Conservation (phyloP, 768 basidiomycete genomes). For the Lactarius sp. region DNA sequence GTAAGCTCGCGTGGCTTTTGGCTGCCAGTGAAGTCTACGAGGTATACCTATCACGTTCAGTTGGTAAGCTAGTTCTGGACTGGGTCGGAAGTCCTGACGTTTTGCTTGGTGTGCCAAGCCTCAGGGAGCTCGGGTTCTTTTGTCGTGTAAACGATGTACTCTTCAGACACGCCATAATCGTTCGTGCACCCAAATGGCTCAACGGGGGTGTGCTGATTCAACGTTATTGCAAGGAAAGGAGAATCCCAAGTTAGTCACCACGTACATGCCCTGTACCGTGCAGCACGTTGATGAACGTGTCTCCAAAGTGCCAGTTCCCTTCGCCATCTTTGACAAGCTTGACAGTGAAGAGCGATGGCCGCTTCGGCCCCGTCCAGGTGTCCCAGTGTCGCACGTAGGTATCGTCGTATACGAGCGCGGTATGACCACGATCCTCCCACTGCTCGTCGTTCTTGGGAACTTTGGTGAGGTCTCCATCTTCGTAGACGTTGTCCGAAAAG, state of each 20-base stretch:
- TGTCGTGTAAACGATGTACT: slow-evolving; percentile 74
- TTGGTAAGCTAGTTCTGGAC: neutral
- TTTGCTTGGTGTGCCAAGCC: slow-evolving; percentile 87
- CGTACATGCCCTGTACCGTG: slow-evolving; percentile 67
- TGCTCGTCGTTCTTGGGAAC: slow-evolving; percentile 65
- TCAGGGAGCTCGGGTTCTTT: slow-evolving; percentile 75
- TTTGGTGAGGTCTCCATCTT: slow-evolving; percentile 65
- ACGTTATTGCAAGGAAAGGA: neutral
- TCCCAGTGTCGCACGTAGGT: slow-evolving; percentile 52
- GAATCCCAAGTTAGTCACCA: neutral
- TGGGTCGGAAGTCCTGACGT: slow-evolving; percentile 41
- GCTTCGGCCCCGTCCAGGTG: slow-evolving; percentile 69
- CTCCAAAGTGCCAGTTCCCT: slow-evolving; percentile 50
- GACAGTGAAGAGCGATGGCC: slow-evolving; percentile 66
- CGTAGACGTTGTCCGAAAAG: slow-evolving; percentile 81
- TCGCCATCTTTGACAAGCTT: slow-evolving; percentile 44
- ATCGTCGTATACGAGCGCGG: slow-evolving; percentile 50
- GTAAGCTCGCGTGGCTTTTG: slow-evolving; percentile 63
- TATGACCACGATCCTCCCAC: slow-evolving; percentile 68
- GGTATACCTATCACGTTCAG: slow-evolving; percentile 50
- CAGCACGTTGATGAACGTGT: slow-evolving; percentile 53
- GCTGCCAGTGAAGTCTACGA: slow-evolving; percentile 53
- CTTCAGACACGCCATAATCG: slow-evolving; percentile 70
- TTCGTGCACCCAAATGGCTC: slow-evolving; percentile 84
- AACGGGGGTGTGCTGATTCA: slow-evolving; percentile 58